Base-by-base conservation (phyloP, 2,329 filamentous ascomycete genomes). In the Botrytis elliptica region DNA sequence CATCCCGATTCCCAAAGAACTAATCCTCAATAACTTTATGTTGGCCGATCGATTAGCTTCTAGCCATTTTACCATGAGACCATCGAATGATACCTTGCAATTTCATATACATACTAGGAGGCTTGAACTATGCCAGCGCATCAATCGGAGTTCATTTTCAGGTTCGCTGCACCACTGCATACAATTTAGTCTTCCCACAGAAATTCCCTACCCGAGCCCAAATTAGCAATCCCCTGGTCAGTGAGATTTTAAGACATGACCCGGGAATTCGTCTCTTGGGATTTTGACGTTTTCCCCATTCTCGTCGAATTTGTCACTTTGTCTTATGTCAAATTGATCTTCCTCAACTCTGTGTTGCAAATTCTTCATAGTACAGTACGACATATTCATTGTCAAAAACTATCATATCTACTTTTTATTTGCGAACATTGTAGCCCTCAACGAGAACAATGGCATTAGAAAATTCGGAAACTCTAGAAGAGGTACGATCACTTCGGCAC, bases 191-290 rank as follows among this genome's bases (percentile, higher is more conserved):
- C 40, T 65, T 66, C 22, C 70, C 46, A 66, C 60, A 71, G 44
- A 33, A 36, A 25, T n/a, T 33, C 60, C 59, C 46, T 59, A 67
- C 62, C 63, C 44, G 49, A 68, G n/a, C 49, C 49, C 38, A 46
- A 66, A 44, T 67, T 59, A 67, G 25, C 46, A 44, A 60, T 22
- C 52, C 70, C 64, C 25, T 59, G 46, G 38, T 59, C 40, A 59
- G 63, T 72, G 46, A 69, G 71, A 72, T 72, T 72, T 68, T 60
- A 69, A 72, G 63, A 69, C 71, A 72, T 67, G 64, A 72, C 70
- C 70, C 70, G 70, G 46, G 60, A 67, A 52, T 65, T 67, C 63
- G 64, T 68, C 71, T 72, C 71, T 40, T 72, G 71, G 71, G 71
- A 72, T 72, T 68, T 69, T 22, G 46, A 57, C 25, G 40, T n/a